Evolutionary conservation across 148 eudicot species (phyloP).

Genomic region (Arbutus unedo): DNA sequence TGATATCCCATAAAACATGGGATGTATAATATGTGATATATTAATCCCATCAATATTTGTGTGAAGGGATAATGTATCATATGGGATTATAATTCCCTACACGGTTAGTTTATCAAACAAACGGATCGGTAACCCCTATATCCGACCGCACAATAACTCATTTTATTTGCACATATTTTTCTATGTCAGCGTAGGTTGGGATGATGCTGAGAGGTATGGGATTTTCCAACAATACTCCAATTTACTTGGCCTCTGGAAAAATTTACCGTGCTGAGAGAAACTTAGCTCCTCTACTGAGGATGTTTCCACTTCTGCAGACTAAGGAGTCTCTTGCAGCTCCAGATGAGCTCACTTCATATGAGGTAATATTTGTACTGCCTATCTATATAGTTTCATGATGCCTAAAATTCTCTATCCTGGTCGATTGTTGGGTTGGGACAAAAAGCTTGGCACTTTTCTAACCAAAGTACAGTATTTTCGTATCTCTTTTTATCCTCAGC

Average conservation of each 20-base stretch:
- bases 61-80: not conserved
- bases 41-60: not conserved
- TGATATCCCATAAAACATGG: not conserved
- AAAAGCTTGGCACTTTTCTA: not conserved
- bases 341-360: constrained; percentile 61
- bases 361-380: constrained; percentile 36
- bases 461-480: not conserved
- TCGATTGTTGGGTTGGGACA: not conserved
- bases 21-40: not conserved
- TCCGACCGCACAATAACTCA: constrained; percentile 12
- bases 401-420: not conserved
- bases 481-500: not conserved
- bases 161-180: constrained; percentile 24
- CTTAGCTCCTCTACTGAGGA: constrained; percentile 65
- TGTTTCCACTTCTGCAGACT: constrained; percentile 78
- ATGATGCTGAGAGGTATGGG: constrained; percentile 97
- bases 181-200: constrained; percentile 84
- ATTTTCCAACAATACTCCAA: constrained; percentile 62
- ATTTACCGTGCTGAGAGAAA: constrained; percentile 57
- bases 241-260: constrained; percentile 89
- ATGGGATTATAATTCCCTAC: not conserved
- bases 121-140: not conserved
- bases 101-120: not conserved
- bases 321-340: constrained; percentile 69
- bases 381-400: not conserved